Evolutionary conservation across 1,284 basidiomycete species (phyloP).

Genomic region (Vanrija humicola): DNA sequence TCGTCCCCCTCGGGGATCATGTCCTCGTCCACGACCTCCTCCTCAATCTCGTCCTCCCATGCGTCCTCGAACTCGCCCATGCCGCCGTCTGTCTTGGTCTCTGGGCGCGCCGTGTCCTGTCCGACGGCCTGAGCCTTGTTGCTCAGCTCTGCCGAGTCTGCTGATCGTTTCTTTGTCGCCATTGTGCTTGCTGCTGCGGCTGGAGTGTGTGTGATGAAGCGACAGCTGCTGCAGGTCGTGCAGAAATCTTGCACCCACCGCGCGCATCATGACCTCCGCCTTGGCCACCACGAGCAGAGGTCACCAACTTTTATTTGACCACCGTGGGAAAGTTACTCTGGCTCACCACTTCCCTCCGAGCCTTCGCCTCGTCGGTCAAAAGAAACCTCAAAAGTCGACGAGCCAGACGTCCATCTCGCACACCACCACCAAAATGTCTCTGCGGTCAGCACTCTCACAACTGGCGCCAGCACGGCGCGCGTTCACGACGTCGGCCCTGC

Average conservation of each 20-base stretch:
- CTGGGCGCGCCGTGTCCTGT: constrained; percentile 29
- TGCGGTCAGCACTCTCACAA: constrained; percentile 12
- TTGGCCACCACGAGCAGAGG: not conserved
- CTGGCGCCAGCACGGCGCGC: constrained; percentile 2
- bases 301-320: constrained; percentile 9
- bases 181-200: constrained; percentile 4
- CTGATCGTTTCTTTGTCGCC: constrained; percentile 35
- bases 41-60: constrained; percentile 55
- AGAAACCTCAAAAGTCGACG: not conserved
- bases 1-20: constrained; percentile 42
- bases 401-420: not conserved
- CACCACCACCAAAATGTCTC: constrained; percentile 12
- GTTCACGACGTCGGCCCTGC: constrained; percentile 1
- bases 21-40: constrained; percentile 37
- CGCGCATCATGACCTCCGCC: not conserved
- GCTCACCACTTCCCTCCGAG: not conserved
- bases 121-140: constrained; percentile 33
- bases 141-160: constrained; percentile 40
- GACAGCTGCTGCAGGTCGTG: not conserved
- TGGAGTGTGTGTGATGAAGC: not conserved
- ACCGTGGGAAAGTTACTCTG: constrained; percentile 29
- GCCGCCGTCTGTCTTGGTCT: constrained; percentile 47
- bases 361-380: too few relatives aligned
- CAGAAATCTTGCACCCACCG: not conserved
- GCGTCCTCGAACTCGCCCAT: constrained; percentile 60